phyloP scores from a whole-genome alignment of 129 eudicot genomes.

The Flaveria ramosissima region DNA sequence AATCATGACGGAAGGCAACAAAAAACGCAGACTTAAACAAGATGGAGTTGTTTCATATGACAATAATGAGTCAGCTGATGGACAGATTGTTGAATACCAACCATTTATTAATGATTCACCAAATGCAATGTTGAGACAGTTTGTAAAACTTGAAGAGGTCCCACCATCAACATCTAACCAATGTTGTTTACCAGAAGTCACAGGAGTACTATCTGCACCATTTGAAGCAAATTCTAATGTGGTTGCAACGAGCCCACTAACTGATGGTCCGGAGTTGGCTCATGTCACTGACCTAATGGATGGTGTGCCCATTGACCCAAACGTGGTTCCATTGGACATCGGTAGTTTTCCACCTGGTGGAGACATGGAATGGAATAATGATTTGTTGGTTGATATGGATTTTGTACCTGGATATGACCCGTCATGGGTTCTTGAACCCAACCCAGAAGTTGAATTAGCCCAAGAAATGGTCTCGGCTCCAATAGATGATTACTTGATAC shows the following conservation, averaged over 20 bases:
- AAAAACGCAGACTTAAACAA: conserved; percentile 64
- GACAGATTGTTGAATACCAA: conserved; percentile 67
- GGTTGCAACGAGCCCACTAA: conserved; percentile 16
- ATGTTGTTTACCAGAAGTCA: conserved; percentile 16
- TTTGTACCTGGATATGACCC: conserved; percentile 57
- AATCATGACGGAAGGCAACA: conserved; percentile 52
- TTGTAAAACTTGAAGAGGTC: conserved; percentile 45
- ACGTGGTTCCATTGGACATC: conserved; percentile 30
- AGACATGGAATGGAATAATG: conserved; percentile 30
- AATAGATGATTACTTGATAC: conserved; percentile 19
- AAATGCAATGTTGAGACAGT: conserved; percentile 53
- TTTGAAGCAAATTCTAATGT: conserved; percentile 13
- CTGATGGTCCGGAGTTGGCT: conserved; percentile 11
- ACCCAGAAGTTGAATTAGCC: conserved; percentile 24
- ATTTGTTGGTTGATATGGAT: conserved; percentile 41
- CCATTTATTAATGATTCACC: conserved; percentile 65
- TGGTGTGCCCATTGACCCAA: conserved; percentile 36
- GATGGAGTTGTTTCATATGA: conserved; percentile 43
- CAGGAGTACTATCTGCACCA: conserved; percentile 33
- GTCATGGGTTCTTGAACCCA: conserved; percentile 62
- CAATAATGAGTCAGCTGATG: conserved; percentile 45
- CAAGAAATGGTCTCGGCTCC: conserved; percentile 16
- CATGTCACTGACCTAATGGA: conserved; percentile 29
- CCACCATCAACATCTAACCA: conserved; percentile 40
- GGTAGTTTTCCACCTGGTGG: conserved; percentile 40